phyloP scores from a whole-genome alignment of 352 stramenopile species.

The Phytophthora litchii region DNA sequence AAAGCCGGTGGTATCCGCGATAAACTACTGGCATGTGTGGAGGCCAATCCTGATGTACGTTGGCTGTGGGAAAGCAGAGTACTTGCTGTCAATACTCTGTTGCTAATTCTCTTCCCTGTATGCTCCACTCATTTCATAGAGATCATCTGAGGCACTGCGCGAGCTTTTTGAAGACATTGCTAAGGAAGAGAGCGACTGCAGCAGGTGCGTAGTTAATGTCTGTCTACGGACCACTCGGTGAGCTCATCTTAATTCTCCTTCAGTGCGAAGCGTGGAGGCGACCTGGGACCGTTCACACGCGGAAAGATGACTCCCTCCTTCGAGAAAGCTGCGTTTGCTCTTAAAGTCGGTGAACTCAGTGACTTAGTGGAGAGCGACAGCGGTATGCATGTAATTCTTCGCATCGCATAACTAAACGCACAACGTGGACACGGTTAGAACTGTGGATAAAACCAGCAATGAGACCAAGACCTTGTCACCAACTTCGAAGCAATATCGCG shows the following conservation, averaged over 20 bases:
- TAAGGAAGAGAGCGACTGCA: conserved; percentile 89
- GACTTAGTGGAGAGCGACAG: conserved; percentile 96
- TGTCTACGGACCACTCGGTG: too few relatives aligned
- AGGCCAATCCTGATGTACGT: conserved; percentile 69
- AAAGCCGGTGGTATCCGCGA: conserved; percentile 84
- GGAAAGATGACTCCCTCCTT: conserved; percentile 95
- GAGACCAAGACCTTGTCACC: conserved; percentile 3
- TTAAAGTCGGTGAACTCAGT: conserved; percentile 94
- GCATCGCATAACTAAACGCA: conserved; percentile 63
- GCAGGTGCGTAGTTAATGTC: conserved; percentile 53
- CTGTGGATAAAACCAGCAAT: conserved; percentile 22
- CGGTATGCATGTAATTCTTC: conserved; percentile 97
- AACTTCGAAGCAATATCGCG: conserved; percentile 7
- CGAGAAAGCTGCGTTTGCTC: conserved; percentile 90
- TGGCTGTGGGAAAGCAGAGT: not conserved
- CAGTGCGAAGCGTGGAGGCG: conserved; percentile 90
- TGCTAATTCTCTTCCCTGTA: too few relatives aligned
- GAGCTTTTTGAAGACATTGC: conserved; percentile 87
- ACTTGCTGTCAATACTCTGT: too few relatives aligned
- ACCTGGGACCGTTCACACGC: conserved; percentile 88
- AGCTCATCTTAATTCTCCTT: conserved; percentile 4
- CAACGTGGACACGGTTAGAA: not conserved
- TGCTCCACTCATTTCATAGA: conserved; percentile 6
- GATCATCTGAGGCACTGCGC: conserved; percentile 49
- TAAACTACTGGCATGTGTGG: conserved; percentile 73